These are phyloP conservation scores for Talaromyces wortmannii DNA, from an alignment of 495 filamentous ascomycete genomes.

Conservation along the genomic window DNA sequence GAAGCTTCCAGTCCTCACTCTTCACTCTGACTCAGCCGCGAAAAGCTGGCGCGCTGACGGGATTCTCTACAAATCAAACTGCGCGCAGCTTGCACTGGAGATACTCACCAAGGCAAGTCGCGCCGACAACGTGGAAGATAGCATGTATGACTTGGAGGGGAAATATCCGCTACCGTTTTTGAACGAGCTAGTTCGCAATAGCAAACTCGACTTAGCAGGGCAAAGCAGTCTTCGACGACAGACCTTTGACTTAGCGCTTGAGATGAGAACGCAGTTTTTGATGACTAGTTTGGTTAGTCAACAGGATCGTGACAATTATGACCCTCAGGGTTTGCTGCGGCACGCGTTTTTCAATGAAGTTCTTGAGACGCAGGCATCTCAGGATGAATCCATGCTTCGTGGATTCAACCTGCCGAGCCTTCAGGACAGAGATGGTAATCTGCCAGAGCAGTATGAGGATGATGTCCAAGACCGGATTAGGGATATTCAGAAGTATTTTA, in stretches of 20 bases:
- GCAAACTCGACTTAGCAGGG: constrained; percentile 7
- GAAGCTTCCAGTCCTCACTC: constrained; percentile 11
- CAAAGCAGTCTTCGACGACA: constrained; percentile 18
- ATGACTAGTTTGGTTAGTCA: constrained; percentile 22
- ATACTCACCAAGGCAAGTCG: constrained; percentile 18
- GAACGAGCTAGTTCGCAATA: constrained; percentile 8
- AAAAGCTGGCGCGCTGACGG: constrained; percentile 18
- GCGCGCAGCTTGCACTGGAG: constrained; percentile 26
- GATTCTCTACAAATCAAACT: constrained; percentile 30
- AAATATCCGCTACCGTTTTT: constrained; percentile 29
- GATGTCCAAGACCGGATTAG: constrained; percentile 23
- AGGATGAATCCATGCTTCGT: constrained; percentile 13
- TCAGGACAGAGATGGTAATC: constrained; percentile 20
- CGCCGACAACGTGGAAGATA: constrained; percentile 8
- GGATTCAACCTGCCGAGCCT: constrained; percentile 25
- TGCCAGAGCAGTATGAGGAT: constrained; percentile 22
- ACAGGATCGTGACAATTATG: constrained; percentile 17
- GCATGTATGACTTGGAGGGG: constrained; percentile 21
- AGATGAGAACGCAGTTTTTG: constrained; percentile 32
- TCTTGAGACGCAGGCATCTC: constrained; percentile 9
- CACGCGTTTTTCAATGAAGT: constrained; percentile 19
- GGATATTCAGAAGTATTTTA: constrained; percentile 20
- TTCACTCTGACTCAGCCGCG: background rate
- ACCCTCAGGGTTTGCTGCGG: constrained; percentile 16
- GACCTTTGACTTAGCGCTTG: constrained; percentile 30